Evolutionary conservation across 2,329 filamentous ascomycete species (phyloP), one percentile per base, ranked within the genome.

Genomic region (Amauroascus niger): DNA sequence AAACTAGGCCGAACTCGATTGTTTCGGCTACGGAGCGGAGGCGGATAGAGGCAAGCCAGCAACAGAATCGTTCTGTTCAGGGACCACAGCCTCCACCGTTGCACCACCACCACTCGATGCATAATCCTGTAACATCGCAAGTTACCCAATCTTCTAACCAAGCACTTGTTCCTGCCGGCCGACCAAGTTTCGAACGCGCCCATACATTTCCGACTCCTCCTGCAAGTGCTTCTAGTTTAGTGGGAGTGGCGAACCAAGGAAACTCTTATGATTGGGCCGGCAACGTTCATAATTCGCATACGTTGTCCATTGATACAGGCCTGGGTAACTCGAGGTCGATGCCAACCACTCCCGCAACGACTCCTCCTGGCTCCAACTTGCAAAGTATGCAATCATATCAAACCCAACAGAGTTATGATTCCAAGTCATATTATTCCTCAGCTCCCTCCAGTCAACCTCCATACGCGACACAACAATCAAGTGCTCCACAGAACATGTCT

Each of bases 131-230:
- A 57, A 75, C 76, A 40, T 73, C 75, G 22, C 76, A 78, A 59
- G 76, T 82, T 63, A 82, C 87, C 16, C 87, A 91, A 63, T 80
- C 81, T 41, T 75, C 78, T 6, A 53, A 54, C 24, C n/a, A 83
- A 67, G 73, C 77, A 24, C 81, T 88, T 64, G 80, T 81, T 49
- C 71, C 74, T 18, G 66, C 74, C 35, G 74, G 73, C 45, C 83
- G 91, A 41, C 89, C 89, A 6, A 77, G 81, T 6, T 73, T 95
- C 35, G 90, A 96, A 58, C 82, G 91, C 50, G 85, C 89, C 14
- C 87, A 95, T 68, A 95, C 89, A 1, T 96, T 96, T 70, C 90
- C 91, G 2, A 96, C 91, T 2, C 91, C 91, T 33, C 90, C 91
- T 1, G 88, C 90, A 0, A 96, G 88, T 67, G 87, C 89, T n/a